Evolutionary conservation across 1,139 yeast genomes (phyloP).

Genomic region (Blastobotrys aristatus): DNA sequence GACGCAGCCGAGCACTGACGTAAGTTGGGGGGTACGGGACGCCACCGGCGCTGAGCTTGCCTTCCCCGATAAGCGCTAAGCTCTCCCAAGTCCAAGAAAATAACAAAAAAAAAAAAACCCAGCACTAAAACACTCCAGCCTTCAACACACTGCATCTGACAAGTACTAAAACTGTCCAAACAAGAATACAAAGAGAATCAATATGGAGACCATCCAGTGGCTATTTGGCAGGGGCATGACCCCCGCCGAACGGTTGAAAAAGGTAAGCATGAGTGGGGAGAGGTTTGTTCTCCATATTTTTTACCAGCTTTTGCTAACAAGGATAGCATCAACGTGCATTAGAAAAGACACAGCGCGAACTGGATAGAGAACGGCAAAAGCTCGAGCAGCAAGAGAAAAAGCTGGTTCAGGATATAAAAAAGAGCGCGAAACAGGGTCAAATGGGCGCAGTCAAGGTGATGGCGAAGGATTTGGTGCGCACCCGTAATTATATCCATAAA

Average conservation of each 20-base stretch:
- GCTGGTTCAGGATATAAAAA: conserved; percentile 76
- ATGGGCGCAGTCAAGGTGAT: conserved; percentile 86
- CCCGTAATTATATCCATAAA: conserved; percentile 72
- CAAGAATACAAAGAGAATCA: no score
- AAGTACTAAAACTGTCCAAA: no score
- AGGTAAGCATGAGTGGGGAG: conserved; percentile 42
- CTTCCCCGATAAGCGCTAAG: no score
- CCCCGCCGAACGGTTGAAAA: conserved; percentile 90
- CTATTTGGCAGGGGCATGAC: conserved; percentile 90
- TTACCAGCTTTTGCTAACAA: no score
- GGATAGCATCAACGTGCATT: conserved; percentile 78
- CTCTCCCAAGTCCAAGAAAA: no score
- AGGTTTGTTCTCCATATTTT: no score
- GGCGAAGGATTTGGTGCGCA: conserved; percentile 90
- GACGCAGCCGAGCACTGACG: no score
- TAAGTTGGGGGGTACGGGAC: no score
- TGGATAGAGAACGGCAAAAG: conserved; percentile 79
- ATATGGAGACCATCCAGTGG: conserved; percentile 85
- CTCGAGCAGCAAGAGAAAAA: conserved; percentile 90
- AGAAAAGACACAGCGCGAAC: conserved; percentile 89
- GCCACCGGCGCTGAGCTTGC: no score
- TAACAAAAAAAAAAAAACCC: no score
- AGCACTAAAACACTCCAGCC: no score
- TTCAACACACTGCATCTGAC: no score
- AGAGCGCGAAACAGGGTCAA: conserved; percentile 86